phyloP scores from a whole-genome alignment of 169 alveolate genomes.

The Miamiensis avidus region DNA sequence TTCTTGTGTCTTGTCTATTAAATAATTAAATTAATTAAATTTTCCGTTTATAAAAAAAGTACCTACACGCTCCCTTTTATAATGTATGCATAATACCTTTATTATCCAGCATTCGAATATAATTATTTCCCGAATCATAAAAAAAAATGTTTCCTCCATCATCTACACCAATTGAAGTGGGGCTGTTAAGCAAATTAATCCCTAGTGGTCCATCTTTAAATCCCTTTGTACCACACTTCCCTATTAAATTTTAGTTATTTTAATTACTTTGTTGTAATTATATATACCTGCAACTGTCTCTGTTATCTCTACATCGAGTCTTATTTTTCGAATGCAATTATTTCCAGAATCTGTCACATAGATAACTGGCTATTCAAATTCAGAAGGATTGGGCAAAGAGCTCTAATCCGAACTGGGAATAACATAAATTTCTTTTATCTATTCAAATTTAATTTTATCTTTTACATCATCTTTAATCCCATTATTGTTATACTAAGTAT shows the following conservation, averaged over 20 bases:
- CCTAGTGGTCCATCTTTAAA: slow-evolving; percentile 57
- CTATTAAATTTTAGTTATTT: too few species aligned
- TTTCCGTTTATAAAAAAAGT: slow-evolving; percentile 9
- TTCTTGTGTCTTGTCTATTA: not conserved
- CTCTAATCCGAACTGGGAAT: not conserved
- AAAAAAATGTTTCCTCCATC: slow-evolving; percentile 54
- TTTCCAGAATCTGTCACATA: slow-evolving; percentile 42
- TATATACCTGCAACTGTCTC: slow-evolving; percentile 57
- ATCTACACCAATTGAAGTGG: slow-evolving; percentile 57
- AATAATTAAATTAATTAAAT: not conserved
- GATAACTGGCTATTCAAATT: not conserved
- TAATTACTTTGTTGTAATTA: too few species aligned
- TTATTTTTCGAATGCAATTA: slow-evolving; percentile 57
- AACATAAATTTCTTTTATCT: not conserved
- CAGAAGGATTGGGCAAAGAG: not conserved
- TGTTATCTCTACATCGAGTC: slow-evolving; percentile 34
- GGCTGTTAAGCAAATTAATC: slow-evolving; percentile 43
- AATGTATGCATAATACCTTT: slow-evolving; percentile 42
- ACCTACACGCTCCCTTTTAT: slow-evolving; percentile 51
- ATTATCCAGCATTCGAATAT: slow-evolving; percentile 44
- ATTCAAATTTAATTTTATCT: too few species aligned
- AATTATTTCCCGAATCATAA: slow-evolving; percentile 49
- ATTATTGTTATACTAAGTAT: not conserved
- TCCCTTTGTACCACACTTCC: slow-evolving; percentile 46
- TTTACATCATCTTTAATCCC: not conserved